Evolutionary conservation across 225 moss, liverwort and hornwort genomes (phyloP), one percentile per base, ranked within the genome.

Genomic region (Lunularia cruciata): DNA sequence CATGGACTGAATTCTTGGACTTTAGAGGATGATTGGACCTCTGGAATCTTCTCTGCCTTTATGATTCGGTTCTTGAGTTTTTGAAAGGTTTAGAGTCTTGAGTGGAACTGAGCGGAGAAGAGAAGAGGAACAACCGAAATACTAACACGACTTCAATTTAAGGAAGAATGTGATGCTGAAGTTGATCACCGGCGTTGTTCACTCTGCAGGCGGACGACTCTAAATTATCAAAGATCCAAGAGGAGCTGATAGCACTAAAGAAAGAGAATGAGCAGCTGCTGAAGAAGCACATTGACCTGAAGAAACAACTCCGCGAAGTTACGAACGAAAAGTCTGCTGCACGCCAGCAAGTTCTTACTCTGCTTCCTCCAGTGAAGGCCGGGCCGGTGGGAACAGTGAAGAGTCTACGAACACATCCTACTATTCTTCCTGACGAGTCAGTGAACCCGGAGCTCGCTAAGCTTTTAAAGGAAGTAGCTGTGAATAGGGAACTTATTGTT

Each of bases 401-500:
- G 68, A 88, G 92, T 40, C 34, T 85, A 12, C 90, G 96, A 19
- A 92, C 90, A 8, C 82, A 72, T 60, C 70, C 79, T 64, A 78
- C 77, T 25, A 90, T 98, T 28, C 69, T 81, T 33, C 81, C 86
- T 6, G 92, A 98, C 38, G 86, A 85, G 5, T 83, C 86, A 3
- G 78, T 77, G 20, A 98, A 98, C 61, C 86, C 87, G 39, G 80
- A 83, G 43, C 84, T 92, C 2, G 69, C 92, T 38, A 75, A 76
- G 45, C 85, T 86, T n/a, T 64, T 98, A 75, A 76, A 86, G 69
- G 76, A 81, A 51, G 71, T 86, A 33, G 90, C 96, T 1, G 57
- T 88, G 39, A 88, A 98, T 60, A 71, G 81, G 32, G 96, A 98
- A 56, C 81, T 98, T 28, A 89, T 98, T 30, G 96, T 92, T n/a